Evolutionary conservation across 1,284 basidiomycete species (phyloP).

Genomic region (Ceratobasidium sp.): DNA sequence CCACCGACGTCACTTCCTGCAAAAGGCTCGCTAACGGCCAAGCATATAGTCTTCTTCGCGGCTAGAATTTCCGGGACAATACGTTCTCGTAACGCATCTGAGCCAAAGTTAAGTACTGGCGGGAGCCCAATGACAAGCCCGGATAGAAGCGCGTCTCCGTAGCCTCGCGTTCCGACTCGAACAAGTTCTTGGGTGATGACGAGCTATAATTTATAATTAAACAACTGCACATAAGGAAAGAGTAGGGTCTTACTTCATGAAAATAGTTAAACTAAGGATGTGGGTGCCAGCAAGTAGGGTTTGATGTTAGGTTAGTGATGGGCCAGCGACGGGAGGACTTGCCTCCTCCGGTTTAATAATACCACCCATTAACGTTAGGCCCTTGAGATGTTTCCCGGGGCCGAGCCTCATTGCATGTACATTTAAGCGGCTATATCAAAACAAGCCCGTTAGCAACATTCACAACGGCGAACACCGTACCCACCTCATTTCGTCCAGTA

Average conservation of each 20-base stretch:
- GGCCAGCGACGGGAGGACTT: slow-evolving; percentile 58
- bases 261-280: slow-evolving; percentile 76
- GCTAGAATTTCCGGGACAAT: slow-evolving; percentile 83
- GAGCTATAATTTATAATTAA: slow-evolving; percentile 60
- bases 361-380: slow-evolving; percentile 82
- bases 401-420: slow-evolving; percentile 66
- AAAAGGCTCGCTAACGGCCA: slow-evolving; percentile 91
- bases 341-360: slow-evolving; percentile 89
- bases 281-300: background rate
- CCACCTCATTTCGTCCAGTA: slow-evolving; percentile 56
- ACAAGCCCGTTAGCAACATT: background rate
- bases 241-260: slow-evolving; percentile 68
- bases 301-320: background rate
- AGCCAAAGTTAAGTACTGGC: slow-evolving; percentile 86
- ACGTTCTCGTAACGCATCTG: slow-evolving; percentile 77
- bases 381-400: slow-evolving; percentile 79
- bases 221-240: background rate
- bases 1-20: slow-evolving; percentile 92
- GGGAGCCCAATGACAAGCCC: slow-evolving; percentile 67
- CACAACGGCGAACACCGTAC: slow-evolving; percentile 43
- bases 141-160: slow-evolving; percentile 75
- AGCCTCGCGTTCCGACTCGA: slow-evolving; percentile 82
- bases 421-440: slow-evolving; percentile 53
- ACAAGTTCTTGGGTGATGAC: slow-evolving; percentile 88
- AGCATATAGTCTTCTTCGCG: slow-evolving; percentile 80